Base-by-base conservation (phyloP, 2,329 filamentous ascomycete genomes). In the Cordyceps militaris region DNA sequence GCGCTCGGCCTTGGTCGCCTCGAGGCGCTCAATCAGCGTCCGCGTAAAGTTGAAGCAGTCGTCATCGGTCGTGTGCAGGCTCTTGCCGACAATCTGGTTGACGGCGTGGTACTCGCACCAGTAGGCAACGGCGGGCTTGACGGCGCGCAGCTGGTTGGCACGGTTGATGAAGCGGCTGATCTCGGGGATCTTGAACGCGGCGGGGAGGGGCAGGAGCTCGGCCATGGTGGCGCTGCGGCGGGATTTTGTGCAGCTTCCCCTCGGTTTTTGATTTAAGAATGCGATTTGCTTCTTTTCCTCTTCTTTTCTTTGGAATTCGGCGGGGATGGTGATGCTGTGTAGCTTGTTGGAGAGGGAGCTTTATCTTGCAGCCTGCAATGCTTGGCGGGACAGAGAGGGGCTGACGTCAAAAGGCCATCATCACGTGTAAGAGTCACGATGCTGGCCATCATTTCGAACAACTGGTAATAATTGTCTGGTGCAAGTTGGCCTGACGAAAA, bases 21-120 rank as follows among this genome's bases (percentile, higher is more conserved):
- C 94, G 64, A 99, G 80, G 74, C 88, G 91, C 73, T 97, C 92
- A 85, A 99, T 94, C 65, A 97, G 76, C 26, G 79, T 79, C 51
- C 86, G 89, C 1, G 93, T 96, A 72, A 91, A 99, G 62, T 80
- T 74, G 66, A 89, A 85, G 66, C 88, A 87, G 68, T 93, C 91
- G 62, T 88, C 81, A 69, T 94, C 88, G 64, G 80, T 76, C 60
- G 81, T 86, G 74, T 97, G 93, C 42, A 97, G 82, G 46, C 85
- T 81, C 69, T 87, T 89, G 54, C 82, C 79, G 14, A 99, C 84
- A 64, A 99, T 95, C 69, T 95, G 89, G 67, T 97, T 91, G 48
- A 96, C 88, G 26, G 94, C 89, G 79, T 90, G 94, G 72, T 94
- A 96, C 68, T 95, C 87, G 71, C 93, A 94, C 91, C 93, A 97